Conservation (phyloP, 306 rosid genomes). For the Pueraria montana region DNA sequence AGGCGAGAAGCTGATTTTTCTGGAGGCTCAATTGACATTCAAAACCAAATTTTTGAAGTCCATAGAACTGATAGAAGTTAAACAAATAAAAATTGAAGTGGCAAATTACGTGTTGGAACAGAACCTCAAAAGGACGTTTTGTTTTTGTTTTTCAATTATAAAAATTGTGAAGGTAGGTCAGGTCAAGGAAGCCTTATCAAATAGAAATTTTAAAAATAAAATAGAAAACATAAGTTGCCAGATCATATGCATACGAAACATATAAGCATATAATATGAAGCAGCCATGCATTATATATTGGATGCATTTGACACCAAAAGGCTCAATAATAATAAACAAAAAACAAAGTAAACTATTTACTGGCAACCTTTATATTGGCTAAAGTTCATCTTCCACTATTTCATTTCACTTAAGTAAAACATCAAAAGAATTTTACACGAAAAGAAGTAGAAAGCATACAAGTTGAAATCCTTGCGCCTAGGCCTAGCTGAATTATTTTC, state of each 20-base stretch:
- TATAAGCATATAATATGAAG: neutral
- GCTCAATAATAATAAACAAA: neutral
- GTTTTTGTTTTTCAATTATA: too few relatives aligned
- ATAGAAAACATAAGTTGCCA: neutral
- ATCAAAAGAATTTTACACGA: neutral
- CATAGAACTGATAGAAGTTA: neutral
- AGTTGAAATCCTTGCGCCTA: neutral
- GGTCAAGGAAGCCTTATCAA: neutral
- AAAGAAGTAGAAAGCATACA: neutral
- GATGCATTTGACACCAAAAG: neutral
- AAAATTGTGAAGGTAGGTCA: too few relatives aligned
- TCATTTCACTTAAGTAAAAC: neutral
- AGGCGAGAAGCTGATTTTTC: neutral
- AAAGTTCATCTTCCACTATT: neutral
- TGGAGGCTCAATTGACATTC: neutral
- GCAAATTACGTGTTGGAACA: neutral
- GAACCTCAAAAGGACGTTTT: neutral
- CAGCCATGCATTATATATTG: neutral
- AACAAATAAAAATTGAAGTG: neutral
- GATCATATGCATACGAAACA: neutral
- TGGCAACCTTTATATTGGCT: neutral
- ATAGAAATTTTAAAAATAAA: neutral
- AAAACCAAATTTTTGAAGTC: neutral
- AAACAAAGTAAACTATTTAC: neutral
- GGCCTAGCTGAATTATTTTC: constrained; percentile 12